These are phyloP conservation scores for Blastobotrys serpentis DNA, from an alignment of 1,139 yeast genomes.

Conservation along the genomic window DNA sequence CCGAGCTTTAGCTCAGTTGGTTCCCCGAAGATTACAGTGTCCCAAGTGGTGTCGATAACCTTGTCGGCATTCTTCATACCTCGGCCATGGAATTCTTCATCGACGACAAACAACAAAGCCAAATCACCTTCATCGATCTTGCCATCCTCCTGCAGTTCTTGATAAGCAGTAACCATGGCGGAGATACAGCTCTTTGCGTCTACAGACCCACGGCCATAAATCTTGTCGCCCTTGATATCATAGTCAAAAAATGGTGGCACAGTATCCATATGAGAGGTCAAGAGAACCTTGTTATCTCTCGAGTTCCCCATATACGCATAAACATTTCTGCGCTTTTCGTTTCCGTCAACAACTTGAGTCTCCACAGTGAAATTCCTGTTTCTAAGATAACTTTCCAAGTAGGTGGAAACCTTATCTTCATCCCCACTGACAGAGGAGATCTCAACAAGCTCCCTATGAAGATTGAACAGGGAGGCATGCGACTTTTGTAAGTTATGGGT, in stretches of 20 bases:
- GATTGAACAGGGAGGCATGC: slow-evolving; percentile 21
- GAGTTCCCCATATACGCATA: slow-evolving; percentile 54
- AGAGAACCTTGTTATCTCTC: slow-evolving; percentile 50
- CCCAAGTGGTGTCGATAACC: slow-evolving; percentile 51
- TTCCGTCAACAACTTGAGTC: slow-evolving; percentile 40
- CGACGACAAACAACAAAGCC: slow-evolving; percentile 61
- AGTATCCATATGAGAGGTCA: slow-evolving; percentile 70
- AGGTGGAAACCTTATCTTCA: slow-evolving; percentile 41
- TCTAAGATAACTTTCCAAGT: slow-evolving; percentile 42
- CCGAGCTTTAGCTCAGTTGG: slow-evolving; percentile 71
- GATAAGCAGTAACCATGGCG: slow-evolving; percentile 54
- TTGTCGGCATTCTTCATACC: slow-evolving; percentile 55
- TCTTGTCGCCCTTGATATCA: slow-evolving; percentile 47
- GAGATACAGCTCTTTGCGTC: slow-evolving; percentile 74
- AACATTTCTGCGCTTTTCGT: slow-evolving; percentile 47
- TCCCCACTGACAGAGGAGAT: slow-evolving; percentile 42
- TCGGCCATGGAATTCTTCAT: slow-evolving; percentile 63
- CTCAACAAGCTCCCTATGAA: slow-evolving; percentile 43
- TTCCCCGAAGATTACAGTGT: slow-evolving; percentile 66
- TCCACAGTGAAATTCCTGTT: slow-evolving; percentile 54
- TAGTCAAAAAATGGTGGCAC: slow-evolving; percentile 68
- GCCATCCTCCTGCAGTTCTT: slow-evolving; percentile 44
- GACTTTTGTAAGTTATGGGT: slow-evolving; percentile 25
- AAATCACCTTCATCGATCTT: slow-evolving; percentile 54
- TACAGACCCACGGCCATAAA: slow-evolving; percentile 64